Evolutionary conservation across 345 rosid species (phyloP).

Genomic region (Noccaea caerulescens): DNA sequence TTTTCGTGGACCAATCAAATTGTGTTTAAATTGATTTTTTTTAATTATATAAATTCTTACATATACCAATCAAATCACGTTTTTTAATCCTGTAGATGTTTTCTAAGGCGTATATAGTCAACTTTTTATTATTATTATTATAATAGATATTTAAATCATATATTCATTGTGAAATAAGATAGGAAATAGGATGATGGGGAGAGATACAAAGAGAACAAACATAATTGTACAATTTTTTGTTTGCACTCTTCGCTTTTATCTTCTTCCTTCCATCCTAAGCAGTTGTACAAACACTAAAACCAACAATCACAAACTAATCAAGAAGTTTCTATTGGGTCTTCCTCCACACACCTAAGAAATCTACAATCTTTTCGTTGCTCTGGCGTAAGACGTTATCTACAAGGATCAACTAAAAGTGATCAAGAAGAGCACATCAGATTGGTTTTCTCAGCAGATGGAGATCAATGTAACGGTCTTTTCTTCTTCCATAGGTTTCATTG

Average conservation of each 20-base stretch:
- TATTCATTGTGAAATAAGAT: background rate
- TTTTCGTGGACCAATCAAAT: no score
- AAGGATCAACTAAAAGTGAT: constrained; percentile 4
- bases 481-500: constrained; percentile 16
- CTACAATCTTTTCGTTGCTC: constrained; percentile 16
- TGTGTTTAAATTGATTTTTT: no score
- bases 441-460: constrained; percentile 26
- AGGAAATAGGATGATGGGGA: background rate
- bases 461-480: constrained; percentile 17
- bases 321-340: background rate
- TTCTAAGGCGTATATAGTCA: no score
- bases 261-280: constrained; percentile 25
- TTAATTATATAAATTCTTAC: no score
- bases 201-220: constrained; percentile 20
- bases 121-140: background rate
- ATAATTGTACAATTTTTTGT: constrained; percentile 18
- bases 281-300: constrained; percentile 18
- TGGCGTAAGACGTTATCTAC: constrained; percentile 20
- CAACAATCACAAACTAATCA: background rate
- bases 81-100: no score
- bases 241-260: constrained; percentile 20
- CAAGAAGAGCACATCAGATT: constrained; percentile 2
- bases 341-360: constrained; percentile 8
- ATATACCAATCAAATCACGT: no score
- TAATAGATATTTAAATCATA: background rate